Conservation (phyloP, 176 grass and related monocot genomes). For the Phyllostachys edulis region DNA sequence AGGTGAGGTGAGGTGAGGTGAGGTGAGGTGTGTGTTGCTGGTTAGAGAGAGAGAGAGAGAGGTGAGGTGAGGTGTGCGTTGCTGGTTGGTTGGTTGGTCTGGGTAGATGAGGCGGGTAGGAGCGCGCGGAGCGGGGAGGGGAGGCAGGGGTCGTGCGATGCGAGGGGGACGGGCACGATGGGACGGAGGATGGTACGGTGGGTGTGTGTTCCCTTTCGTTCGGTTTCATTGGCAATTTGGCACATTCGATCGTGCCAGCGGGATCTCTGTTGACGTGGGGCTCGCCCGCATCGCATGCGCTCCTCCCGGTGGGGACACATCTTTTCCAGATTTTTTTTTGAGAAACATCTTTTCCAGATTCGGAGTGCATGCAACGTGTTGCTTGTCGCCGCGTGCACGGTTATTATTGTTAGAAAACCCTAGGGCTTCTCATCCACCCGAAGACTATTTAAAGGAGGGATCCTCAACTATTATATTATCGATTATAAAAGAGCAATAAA, state of each 20-base stretch:
- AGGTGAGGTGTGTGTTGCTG: conserved; percentile 10
- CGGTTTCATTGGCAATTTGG: conserved; percentile 16
- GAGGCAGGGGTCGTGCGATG: conserved; percentile 11
- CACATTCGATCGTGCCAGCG: conserved; percentile 28
- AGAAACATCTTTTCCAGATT: conserved; percentile 11
- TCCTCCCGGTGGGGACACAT: background rate
- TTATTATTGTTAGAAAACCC: no score
- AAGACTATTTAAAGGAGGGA: no score
- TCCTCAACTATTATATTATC: no score
- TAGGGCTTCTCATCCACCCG: no score
- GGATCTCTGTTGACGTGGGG: conserved; percentile 36
- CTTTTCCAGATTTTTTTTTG: background rate
- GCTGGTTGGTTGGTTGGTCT: conserved; percentile 17
- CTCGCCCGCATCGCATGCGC: background rate
- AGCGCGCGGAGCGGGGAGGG: background rate
- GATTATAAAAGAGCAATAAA: no score
- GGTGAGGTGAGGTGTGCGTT: conserved; percentile 7
- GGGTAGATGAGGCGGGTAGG: conserved; percentile 14
- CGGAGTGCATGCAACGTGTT: conserved; percentile 1
- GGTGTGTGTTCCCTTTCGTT: background rate
- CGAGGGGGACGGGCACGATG: conserved; percentile 17
- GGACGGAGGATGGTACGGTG: background rate
- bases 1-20: background rate
- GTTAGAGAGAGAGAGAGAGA: background rate
- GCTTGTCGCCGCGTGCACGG: background rate